Base-by-base conservation (phyloP, 306 rosid species). In the Prunus persica region DNA sequence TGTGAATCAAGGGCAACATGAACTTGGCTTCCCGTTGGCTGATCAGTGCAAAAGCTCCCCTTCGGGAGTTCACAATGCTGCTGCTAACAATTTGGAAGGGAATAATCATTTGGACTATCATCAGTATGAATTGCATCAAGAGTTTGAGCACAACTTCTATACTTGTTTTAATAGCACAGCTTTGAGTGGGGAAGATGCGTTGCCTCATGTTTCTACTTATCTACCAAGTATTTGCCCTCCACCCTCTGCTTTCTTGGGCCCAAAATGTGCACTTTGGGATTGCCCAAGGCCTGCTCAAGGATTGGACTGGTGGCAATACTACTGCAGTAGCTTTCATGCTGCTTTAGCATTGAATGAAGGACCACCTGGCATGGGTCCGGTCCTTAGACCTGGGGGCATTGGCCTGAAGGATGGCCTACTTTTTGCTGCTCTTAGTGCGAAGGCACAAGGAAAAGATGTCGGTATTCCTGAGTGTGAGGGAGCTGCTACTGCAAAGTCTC, bases 381-480 rank as follows among this genome's bases (percentile, higher is more conserved):
- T 95, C 80, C 86, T 95, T 62, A 87, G 99, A 60, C 99, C 97
- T 34, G 96, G 97, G 72, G 97, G 99, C 65, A 92, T 95, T 12
- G 97, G 97, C 68, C 86, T 95, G 83, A 95, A 95, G 88, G 99
- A 95, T 71, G 92, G 84, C 65, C 81, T 92, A 34, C 97, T 95
- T 78, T 95, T 95, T 86, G 83, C 90, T 74, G 97, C 97, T 78
- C 97, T 95, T 76, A 76, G 92, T 79, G 93, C 97, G 43, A 95
- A 86, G 88, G 92, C 93, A 69, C 96, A 85, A 78, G 97, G 97
- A 74, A 95, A 92, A 84, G 96, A 89, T 79, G 99, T 95, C 45
- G 99, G 97, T 72, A 89, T 95, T 79, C 99, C 97, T 24, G 97
- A 90, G 76, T 95, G 99, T 61, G 99, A 92, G 87, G 97, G 99